phyloP scores from a whole-genome alignment of 202 grass and related monocot genomes.

The Carex sylvatica region DNA sequence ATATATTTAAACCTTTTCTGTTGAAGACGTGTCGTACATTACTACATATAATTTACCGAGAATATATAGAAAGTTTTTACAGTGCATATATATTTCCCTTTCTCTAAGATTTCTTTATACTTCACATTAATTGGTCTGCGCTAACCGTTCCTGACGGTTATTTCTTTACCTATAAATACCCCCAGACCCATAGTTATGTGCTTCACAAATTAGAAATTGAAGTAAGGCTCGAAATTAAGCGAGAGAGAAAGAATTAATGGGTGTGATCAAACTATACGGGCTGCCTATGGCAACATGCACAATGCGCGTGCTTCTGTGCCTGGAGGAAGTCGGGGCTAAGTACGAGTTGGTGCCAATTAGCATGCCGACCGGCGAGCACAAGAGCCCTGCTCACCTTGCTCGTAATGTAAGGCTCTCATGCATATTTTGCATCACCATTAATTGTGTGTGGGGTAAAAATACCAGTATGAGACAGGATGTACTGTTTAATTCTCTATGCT shows the following conservation, averaged over 20 bases:
- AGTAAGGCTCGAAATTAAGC: background rate
- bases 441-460: background rate
- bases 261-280: slow-evolving; percentile 22
- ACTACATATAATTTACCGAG: no score
- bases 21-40: no score
- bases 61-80: no score
- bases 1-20: no score
- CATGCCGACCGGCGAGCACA: slow-evolving; percentile 33
- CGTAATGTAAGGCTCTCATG: slow-evolving; percentile 25
- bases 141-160: background rate
- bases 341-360: slow-evolving; percentile 34
- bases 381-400: slow-evolving; percentile 29
- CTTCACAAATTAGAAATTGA: background rate
- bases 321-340: slow-evolving; percentile 37
- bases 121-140: background rate
- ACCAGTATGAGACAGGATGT: background rate
- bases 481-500: background rate
- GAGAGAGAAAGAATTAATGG: slow-evolving; percentile 15
- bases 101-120: background rate
- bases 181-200: background rate
- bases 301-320: slow-evolving; percentile 17
- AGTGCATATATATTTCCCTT: no score
- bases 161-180: slow-evolving; percentile 3
- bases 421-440: background rate
- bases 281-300: slow-evolving; percentile 14